These are phyloP conservation scores for Lanmaoa rubissima DNA, from an alignment of 768 basidiomycete species.

Conservation along the genomic window DNA sequence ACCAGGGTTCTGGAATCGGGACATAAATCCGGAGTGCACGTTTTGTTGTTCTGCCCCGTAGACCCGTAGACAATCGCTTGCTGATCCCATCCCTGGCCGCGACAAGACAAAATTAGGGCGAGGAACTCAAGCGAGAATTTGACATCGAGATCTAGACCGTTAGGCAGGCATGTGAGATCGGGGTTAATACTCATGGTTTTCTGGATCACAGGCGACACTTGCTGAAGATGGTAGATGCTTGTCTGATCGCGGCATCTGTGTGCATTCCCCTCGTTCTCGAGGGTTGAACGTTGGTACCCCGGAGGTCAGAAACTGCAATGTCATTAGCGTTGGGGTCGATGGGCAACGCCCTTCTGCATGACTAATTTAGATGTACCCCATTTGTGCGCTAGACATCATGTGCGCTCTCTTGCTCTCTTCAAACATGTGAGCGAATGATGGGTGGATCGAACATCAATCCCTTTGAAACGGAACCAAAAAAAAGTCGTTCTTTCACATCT, in stretches of 20 bases:
- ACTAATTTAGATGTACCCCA: slow-evolving; percentile 18
- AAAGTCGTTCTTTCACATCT: slow-evolving; percentile 16
- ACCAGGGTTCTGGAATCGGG: slow-evolving; percentile 24
- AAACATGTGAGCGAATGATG: neutral
- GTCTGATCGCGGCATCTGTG: slow-evolving; percentile 7
- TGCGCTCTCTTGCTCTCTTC: slow-evolving; percentile 3
- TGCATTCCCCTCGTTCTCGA: slow-evolving; percentile 16
- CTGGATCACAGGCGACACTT: slow-evolving; percentile 3
- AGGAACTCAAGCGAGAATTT: slow-evolving; percentile 27
- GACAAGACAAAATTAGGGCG: slow-evolving; percentile 26
- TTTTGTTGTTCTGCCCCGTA: slow-evolving; percentile 19
- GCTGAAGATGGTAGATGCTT: neutral
- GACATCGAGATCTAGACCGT: slow-evolving; percentile 28
- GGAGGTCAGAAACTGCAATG: slow-evolving; percentile 10
- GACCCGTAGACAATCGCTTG: slow-evolving; percentile 19
- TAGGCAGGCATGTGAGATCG: slow-evolving; percentile 14
- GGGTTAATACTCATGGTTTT: slow-evolving; percentile 6
- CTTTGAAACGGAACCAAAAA: slow-evolving; percentile 1
- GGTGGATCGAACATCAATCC: neutral
- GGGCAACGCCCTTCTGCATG: slow-evolving; percentile 4
- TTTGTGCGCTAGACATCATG: slow-evolving; percentile 12
- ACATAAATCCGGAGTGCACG: slow-evolving; percentile 21
- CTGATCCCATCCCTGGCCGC: slow-evolving; percentile 17
- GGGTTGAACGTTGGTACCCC: slow-evolving; percentile 6
- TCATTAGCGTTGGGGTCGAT: slow-evolving; percentile 18